These are phyloP conservation scores for Elongisporangium undulatum DNA, from an alignment of 352 stramenopile species.

Conservation along the genomic window DNA sequence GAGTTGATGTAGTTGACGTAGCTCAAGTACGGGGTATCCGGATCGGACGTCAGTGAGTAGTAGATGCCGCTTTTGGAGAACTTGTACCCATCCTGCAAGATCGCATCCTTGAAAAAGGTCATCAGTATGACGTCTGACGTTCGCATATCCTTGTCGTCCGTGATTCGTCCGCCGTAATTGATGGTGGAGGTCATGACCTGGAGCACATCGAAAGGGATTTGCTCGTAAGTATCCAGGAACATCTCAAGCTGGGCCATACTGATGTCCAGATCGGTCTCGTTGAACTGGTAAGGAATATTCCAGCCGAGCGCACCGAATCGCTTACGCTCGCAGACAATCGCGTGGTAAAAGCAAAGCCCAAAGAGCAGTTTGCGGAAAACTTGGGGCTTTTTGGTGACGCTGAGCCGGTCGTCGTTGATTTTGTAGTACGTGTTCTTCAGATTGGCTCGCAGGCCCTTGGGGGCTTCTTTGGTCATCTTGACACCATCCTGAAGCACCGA, in stretches of 20 bases:
- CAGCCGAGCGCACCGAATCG: slow-evolving; percentile 94
- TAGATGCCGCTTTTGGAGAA: slow-evolving; percentile 87
- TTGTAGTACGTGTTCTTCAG: slow-evolving; percentile 94
- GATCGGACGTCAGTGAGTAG: slow-evolving; percentile 72
- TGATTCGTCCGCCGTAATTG: slow-evolving; percentile 94
- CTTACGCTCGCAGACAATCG: slow-evolving; percentile 91
- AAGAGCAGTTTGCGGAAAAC: slow-evolving; percentile 95
- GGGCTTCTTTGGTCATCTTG: slow-evolving; percentile 97
- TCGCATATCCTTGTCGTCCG: slow-evolving; percentile 93
- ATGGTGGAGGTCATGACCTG: slow-evolving; percentile 93
- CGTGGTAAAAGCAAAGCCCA: slow-evolving; percentile 90
- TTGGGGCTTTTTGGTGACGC: slow-evolving; percentile 80
- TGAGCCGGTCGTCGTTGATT: slow-evolving; percentile 84
- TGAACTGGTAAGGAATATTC: slow-evolving; percentile 98
- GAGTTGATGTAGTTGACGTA: slow-evolving; percentile 95
- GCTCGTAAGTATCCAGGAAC: slow-evolving; percentile 85
- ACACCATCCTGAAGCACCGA: slow-evolving; percentile 94
- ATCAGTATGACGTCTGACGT: slow-evolving; percentile 89
- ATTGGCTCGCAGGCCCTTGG: slow-evolving; percentile 92
- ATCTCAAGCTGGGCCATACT: slow-evolving; percentile 80
- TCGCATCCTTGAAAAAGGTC: slow-evolving; percentile 83
- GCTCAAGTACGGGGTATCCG: slow-evolving; percentile 54
- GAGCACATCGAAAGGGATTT: slow-evolving; percentile 86
- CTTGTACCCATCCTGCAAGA: slow-evolving; percentile 72
- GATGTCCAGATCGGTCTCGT: slow-evolving; percentile 94